Conservation (phyloP, 2,329 filamentous ascomycete species). For the Trichoderma afroharzianum region DNA sequence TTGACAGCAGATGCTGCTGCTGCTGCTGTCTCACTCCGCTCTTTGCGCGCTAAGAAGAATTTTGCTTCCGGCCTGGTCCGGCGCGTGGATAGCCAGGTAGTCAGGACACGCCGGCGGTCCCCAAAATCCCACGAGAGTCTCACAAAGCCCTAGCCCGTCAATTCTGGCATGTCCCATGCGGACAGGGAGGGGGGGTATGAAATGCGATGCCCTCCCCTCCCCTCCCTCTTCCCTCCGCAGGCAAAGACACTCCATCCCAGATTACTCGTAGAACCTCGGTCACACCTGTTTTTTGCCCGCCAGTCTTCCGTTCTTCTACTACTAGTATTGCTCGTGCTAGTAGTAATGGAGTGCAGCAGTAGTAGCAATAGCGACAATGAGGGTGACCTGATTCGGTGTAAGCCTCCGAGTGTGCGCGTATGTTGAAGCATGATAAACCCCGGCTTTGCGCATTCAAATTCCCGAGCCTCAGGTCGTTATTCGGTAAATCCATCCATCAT, state of each 20-base stretch:
- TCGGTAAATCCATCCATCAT: background rate
- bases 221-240: background rate
- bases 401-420: slow-evolving; percentile 13
- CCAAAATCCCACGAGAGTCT: background rate
- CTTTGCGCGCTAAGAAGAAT: background rate
- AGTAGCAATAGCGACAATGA: background rate
- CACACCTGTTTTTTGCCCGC: slow-evolving; percentile 5
- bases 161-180: background rate
- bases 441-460: background rate
- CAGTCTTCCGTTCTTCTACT: background rate
- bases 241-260: background rate
- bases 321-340: background rate
- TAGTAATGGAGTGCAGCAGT: background rate
- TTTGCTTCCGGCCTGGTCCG: slow-evolving; percentile 1
- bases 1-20: background rate
- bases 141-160: background rate
- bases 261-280: slow-evolving; percentile 2
- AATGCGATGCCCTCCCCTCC: background rate
- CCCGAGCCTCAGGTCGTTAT: background rate
- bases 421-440: background rate
- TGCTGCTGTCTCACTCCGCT: slow-evolving; percentile 9
- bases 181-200: slow-evolving; percentile 5
- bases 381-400: slow-evolving; percentile 15
- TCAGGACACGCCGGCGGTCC: background rate
- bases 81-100: background rate